phyloP scores from a whole-genome alignment of 2,329 filamentous ascomycete species.

The Penicillium verrucosum region DNA sequence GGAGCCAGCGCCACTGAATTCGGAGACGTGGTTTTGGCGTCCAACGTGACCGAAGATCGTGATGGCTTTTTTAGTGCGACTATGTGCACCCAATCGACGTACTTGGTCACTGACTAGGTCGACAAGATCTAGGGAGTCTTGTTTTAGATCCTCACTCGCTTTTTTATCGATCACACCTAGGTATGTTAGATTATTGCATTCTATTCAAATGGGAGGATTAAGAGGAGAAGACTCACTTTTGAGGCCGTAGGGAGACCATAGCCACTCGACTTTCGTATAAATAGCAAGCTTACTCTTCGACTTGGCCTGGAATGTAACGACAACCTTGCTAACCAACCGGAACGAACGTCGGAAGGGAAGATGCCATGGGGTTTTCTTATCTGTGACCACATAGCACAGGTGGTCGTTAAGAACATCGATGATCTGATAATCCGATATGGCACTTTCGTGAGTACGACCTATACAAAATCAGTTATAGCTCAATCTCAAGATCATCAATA shows the following conservation, averaged over 20 bases:
- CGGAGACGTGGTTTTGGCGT: conserved; percentile 40
- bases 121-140: conserved; percentile 48
- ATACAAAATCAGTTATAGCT: conserved; percentile 13
- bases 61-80: conserved; percentile 49
- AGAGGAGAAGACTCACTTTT: conserved; percentile 35
- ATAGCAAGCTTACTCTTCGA: conserved; percentile 88
- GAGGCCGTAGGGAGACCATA: conserved; percentile 56
- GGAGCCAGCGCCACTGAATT: conserved; percentile 35
- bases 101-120: conserved; percentile 52
- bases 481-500: background rate
- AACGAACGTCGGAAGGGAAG: conserved; percentile 77
- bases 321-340: conserved; percentile 80
- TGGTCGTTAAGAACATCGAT: conserved; percentile 82
- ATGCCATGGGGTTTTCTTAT: conserved; percentile 71
- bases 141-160: conserved; percentile 66
- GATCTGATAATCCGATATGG: conserved; percentile 76
- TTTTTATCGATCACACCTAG: conserved; percentile 55
- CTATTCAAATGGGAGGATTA: background rate
- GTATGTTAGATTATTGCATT: conserved; percentile 9
- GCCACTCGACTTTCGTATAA: conserved; percentile 86
- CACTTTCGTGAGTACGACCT: conserved; percentile 52
- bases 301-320: conserved; percentile 90
- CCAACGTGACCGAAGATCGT: conserved; percentile 50
- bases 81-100: conserved; percentile 45
- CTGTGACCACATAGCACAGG: conserved; percentile 65